These are phyloP conservation scores for Backusella luteola DNA, from an alignment of 192 early-diverging fungal species.

Conservation along the genomic window DNA sequence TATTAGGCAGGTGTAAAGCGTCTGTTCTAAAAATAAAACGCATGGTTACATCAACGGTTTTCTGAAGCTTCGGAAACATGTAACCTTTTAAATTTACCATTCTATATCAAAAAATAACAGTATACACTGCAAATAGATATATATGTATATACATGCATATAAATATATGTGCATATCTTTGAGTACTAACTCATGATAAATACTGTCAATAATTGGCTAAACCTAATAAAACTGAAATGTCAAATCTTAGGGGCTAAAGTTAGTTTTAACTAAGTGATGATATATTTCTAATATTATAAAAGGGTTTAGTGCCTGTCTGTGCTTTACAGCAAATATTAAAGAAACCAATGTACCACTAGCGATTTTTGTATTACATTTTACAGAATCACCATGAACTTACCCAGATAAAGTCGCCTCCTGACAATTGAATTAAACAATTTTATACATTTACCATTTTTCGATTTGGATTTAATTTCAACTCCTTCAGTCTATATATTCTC, in stretches of 20 bases:
- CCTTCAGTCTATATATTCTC: conserved; percentile 9
- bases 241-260: not conserved
- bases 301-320: not conserved
- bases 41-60: conserved; percentile 4
- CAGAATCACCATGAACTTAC: not conserved
- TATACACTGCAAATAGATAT: not conserved
- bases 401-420: not conserved
- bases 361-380: conserved; percentile 4
- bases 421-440: conserved; percentile 4
- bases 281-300: not conserved
- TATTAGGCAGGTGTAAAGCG: not conserved
- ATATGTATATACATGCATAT: not conserved
- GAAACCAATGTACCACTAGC: not conserved
- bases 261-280: not conserved
- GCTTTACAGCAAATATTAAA: not conserved
- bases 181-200: not conserved
- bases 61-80: conserved; percentile 6
- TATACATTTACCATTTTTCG: conserved; percentile 1
- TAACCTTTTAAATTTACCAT: not conserved
- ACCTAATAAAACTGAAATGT: not conserved
- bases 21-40: not conserved
- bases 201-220: not conserved
- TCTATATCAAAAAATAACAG: not conserved
- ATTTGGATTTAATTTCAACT: conserved; percentile 9
- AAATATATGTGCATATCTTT: not conserved